These are phyloP conservation scores for Leccinum sublutescens DNA, from an alignment of 768 basidiomycete genomes.

Conservation along the genomic window DNA sequence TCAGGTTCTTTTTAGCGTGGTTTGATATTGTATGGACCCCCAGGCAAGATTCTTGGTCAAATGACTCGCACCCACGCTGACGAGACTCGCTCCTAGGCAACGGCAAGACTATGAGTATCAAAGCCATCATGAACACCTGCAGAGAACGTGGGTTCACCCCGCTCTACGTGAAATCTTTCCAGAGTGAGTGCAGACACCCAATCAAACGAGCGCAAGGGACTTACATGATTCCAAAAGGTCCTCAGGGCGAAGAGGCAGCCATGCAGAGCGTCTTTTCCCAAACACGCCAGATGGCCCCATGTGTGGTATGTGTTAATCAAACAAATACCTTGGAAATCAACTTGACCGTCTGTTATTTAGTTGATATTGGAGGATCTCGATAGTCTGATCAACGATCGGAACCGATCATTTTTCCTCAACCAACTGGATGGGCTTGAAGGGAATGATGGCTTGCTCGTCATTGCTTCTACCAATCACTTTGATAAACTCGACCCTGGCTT, in stretches of 20 bases:
- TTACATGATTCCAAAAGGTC: constrained; percentile 38
- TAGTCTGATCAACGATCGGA: constrained; percentile 71
- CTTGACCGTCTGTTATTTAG: constrained; percentile 7
- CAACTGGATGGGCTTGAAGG: constrained; percentile 78
- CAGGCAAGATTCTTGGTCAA: constrained; percentile 41
- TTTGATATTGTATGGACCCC: constrained; percentile 80
- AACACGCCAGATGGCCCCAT: constrained; percentile 69
- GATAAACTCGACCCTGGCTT: constrained; percentile 76
- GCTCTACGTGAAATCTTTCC: constrained; percentile 82
- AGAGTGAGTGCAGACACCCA: constrained; percentile 42
- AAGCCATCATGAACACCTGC: constrained; percentile 77
- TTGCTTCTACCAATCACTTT: constrained; percentile 83
- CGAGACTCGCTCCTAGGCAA: constrained; percentile 50
- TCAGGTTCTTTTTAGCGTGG: constrained; percentile 53
- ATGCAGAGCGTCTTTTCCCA: constrained; percentile 70
- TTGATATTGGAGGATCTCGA: constrained; percentile 66
- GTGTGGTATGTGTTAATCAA: constrained; percentile 50
- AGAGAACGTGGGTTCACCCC: constrained; percentile 60
- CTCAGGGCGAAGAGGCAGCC: constrained; percentile 58
- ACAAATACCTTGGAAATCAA: constrained; percentile 21
- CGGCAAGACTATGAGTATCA: constrained; percentile 82
- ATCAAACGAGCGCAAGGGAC: neutral
- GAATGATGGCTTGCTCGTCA: constrained; percentile 77
- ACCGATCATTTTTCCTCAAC: constrained; percentile 87
- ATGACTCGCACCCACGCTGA: neutral